These are phyloP conservation scores for Berkeleyomyces rouxiae DNA, from an alignment of 2,329 filamentous ascomycete species.

Conservation along the genomic window DNA sequence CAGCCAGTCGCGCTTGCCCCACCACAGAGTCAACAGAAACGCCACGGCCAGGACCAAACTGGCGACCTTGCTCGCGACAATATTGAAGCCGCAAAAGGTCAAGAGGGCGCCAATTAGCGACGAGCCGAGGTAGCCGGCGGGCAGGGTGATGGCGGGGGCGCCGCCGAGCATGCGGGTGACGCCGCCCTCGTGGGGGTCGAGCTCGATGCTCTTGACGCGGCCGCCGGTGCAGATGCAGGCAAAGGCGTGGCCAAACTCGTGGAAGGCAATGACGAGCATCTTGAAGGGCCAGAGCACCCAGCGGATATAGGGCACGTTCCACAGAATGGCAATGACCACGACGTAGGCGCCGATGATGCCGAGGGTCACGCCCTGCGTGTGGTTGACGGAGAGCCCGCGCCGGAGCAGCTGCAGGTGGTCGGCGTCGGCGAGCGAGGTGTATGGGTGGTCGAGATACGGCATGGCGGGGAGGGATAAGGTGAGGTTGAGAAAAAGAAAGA, in stretches of 20 bases:
- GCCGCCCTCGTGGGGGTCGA: slow-evolving; percentile 46
- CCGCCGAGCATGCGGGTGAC: slow-evolving; percentile 65
- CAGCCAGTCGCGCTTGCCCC: slow-evolving; percentile 63
- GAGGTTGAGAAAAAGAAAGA: neutral
- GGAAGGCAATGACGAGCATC: slow-evolving; percentile 74
- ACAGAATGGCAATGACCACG: slow-evolving; percentile 57
- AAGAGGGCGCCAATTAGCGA: slow-evolving; percentile 61
- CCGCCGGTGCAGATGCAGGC: slow-evolving; percentile 57
- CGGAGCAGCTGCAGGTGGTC: neutral
- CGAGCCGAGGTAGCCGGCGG: slow-evolving; percentile 63
- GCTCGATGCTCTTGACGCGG: slow-evolving; percentile 50
- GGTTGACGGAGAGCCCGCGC: slow-evolving; percentile 17
- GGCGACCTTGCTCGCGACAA: slow-evolving; percentile 64
- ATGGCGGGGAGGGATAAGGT: neutral
- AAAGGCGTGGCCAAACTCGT: slow-evolving; percentile 64
- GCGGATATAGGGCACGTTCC: slow-evolving; percentile 64
- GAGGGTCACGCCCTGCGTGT: slow-evolving; percentile 54
- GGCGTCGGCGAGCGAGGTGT: slow-evolving; percentile 5
- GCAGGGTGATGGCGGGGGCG: slow-evolving; percentile 51
- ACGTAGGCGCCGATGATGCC: slow-evolving; percentile 56
- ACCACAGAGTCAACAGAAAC: slow-evolving; percentile 68
- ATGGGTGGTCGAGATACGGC: slow-evolving; percentile 1
- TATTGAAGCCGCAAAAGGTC: slow-evolving; percentile 67
- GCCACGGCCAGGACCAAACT: slow-evolving; percentile 56
- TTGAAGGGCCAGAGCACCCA: slow-evolving; percentile 71